A percentile compares a stretch with the other conserved stretches of the same genome.
Evolutionary conservation across 2,329 filamentous ascomycete genomes (phyloP).

Genomic region (Penicillium griseofulvum): DNA sequence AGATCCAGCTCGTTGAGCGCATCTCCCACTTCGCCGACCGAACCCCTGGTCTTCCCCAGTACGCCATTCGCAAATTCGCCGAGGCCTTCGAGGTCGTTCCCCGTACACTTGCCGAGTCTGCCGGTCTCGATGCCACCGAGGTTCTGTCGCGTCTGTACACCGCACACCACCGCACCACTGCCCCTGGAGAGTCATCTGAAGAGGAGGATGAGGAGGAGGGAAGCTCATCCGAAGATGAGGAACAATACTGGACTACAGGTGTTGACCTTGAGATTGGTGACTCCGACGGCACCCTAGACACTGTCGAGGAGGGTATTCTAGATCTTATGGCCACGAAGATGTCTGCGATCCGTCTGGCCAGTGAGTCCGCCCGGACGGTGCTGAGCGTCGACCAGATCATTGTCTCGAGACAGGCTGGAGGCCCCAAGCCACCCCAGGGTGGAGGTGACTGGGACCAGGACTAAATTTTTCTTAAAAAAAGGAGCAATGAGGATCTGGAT

Average conservation of each 20-base stretch:
- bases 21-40: slow-evolving; percentile 88
- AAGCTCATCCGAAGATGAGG: slow-evolving; percentile 56
- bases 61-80: slow-evolving; percentile 95
- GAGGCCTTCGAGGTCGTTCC: slow-evolving; percentile 98
- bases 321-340: slow-evolving; percentile 89
- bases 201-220: slow-evolving; percentile 38
- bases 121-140: slow-evolving; percentile 95
- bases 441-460: slow-evolving; percentile 78
- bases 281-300: slow-evolving; percentile 76
- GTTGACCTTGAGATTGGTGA: slow-evolving; percentile 92
- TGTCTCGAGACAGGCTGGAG: slow-evolving; percentile 93
- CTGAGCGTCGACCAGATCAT: slow-evolving; percentile 98
- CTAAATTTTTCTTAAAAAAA: slow-evolving; percentile 29
- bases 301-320: slow-evolving; percentile 82
- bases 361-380: slow-evolving; percentile 89
- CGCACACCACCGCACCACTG: slow-evolving; percentile 66
- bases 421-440: slow-evolving; percentile 92
- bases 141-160: slow-evolving; percentile 89
- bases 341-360: slow-evolving; percentile 96
- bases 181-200: slow-evolving; percentile 27
- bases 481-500: slow-evolving; percentile 15
- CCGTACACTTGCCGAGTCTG: slow-evolving; percentile 88
- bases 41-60: slow-evolving; percentile 88
- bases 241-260: slow-evolving; percentile 83
- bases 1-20: slow-evolving; percentile 89